Evolutionary conservation across 2,329 filamentous ascomycete species (phyloP), one percentile per base, ranked within the genome.

Genomic region (Phialophora tarda): DNA sequence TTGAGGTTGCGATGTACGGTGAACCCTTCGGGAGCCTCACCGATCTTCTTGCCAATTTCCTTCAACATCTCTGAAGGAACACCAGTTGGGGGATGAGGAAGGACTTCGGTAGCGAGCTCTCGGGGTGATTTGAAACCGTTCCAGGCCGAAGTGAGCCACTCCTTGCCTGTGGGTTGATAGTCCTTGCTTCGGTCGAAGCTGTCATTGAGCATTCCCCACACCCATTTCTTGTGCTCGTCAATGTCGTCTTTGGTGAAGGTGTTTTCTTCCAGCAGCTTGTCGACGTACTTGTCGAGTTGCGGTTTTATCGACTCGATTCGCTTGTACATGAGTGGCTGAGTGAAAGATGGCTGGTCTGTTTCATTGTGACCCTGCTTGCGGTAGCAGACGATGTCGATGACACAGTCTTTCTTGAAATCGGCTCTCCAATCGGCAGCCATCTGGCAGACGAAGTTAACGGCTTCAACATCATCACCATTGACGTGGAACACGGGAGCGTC

Each of bases 321-420:
- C 89, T 98, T 97, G 88, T 99, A 99, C 95, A 99, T 99, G 73
- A 97, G 83, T 48, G 95, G 95, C 79, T 99, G 95, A n/a, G 95
- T 99, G 85, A 99, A 99, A 48, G 94, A 97, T 56, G 95, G 95
- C 84, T 99, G 95, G 78, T 99, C 95, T 11, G 95, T 99, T 84
- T 99, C 95, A 83, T 99, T 99, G 88, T 99, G 95, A 69, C 95
- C 95, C 79, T 97, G 89, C 84, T 98, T 99, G 77, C 95, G 91
- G 86, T 99, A 99, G 86, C 95, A 99, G 77, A 98, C 93, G 75
- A 99, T 88, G 79, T 99, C 95, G 76, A 99, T 92, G 73, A 99
- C 93, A 70, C 98, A 94, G 78, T 99, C 95, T 78, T 93, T 92
- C 85, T 96, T 96, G 87, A 98, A 99, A 84, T 97, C 91, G 69